These are phyloP conservation scores for Ehretia macrophylla DNA, from an alignment of 257 asterid species.

Conservation along the genomic window DNA sequence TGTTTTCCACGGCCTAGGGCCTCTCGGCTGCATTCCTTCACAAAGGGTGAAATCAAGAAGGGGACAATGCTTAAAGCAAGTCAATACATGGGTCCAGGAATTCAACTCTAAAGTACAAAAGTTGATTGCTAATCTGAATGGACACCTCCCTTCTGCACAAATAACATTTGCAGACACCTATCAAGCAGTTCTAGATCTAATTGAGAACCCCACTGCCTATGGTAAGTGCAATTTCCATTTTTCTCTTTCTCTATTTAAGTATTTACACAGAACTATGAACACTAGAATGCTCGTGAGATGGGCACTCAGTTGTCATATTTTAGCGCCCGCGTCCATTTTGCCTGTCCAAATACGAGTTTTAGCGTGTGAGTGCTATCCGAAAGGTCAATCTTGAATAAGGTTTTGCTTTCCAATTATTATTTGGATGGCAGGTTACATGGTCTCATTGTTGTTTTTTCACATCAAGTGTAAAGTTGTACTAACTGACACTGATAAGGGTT, in stretches of 20 bases:
- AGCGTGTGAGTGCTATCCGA: too few species aligned
- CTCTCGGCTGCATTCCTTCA: slow-evolving; percentile 81
- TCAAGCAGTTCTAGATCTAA: slow-evolving; percentile 47
- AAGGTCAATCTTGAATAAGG: too few species aligned
- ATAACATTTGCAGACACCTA: slow-evolving; percentile 61
- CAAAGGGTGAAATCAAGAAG: slow-evolving; percentile 55
- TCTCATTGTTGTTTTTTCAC: too few species aligned
- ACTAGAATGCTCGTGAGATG: too few species aligned
- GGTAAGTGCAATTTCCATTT: slow-evolving; percentile 25
- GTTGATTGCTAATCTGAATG: slow-evolving; percentile 31
- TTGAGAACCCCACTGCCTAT: slow-evolving; percentile 53
- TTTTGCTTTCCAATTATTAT: too few species aligned
- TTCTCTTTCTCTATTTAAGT: not conserved
- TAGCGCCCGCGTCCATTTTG: too few species aligned
- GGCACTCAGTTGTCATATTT: too few species aligned
- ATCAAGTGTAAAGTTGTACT: too few species aligned
- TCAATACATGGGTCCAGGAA: slow-evolving; percentile 54
- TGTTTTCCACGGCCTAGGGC: slow-evolving; percentile 66
- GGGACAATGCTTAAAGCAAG: slow-evolving; percentile 60
- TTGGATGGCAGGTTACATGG: too few species aligned
- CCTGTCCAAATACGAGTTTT: too few species aligned
- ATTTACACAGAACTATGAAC: too few species aligned
- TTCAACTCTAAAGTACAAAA: slow-evolving; percentile 58
- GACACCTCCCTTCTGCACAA: slow-evolving; percentile 55
- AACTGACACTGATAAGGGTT: too few species aligned